Evolutionary conservation across 306 rosid species (phyloP), one percentile per base, ranked within the genome.

Genomic region (Chamaecrista fasciculata): DNA sequence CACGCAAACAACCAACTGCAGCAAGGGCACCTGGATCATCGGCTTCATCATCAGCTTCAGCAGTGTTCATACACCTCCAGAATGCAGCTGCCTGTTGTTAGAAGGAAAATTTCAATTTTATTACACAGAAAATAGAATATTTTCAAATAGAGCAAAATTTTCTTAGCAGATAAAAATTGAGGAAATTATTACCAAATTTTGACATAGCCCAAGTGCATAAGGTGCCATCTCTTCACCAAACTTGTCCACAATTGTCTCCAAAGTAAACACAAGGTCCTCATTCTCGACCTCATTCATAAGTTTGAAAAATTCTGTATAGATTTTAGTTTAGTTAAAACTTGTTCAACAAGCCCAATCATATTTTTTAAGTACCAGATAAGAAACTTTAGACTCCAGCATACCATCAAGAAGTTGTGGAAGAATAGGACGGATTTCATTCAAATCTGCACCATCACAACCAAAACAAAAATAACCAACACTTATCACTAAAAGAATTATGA

Each of bases 211-310:
- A 73, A 93, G 84, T 16, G 98, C 98, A 85, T 93, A 93, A 65
- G 98, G 98, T 44, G 97, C 96, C 98, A 93, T 93, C 82, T 93
- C 97, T 84, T 93, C 98, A 77, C 98, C 98, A 61, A 93, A 93
- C 64, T 93, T 93, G 77, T 93, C 98, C 73, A 93, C 98, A 70
- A 93, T 90, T 51, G 98, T 93, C 86, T 93, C 98, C 89, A 93
- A 82, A 36, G 98, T 93, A 77, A 87, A 93, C 33, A 93, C 97
- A 51, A 93, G 96, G 76, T 93, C 98, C 81, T 93, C 98, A 82
- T 93, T 93, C 84, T 93, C 97, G 80, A 93, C 96, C 87, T 93
- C 98, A 82, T 93, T 85, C 97, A 93, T 93, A 53, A 93, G 98
- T 76, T 93, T 93, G 81, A 93, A 93, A 76, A 90, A 90, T 62